Evolutionary conservation across 108 stramenopile species (phyloP).

Genomic region (Skeletonema tropicum): DNA sequence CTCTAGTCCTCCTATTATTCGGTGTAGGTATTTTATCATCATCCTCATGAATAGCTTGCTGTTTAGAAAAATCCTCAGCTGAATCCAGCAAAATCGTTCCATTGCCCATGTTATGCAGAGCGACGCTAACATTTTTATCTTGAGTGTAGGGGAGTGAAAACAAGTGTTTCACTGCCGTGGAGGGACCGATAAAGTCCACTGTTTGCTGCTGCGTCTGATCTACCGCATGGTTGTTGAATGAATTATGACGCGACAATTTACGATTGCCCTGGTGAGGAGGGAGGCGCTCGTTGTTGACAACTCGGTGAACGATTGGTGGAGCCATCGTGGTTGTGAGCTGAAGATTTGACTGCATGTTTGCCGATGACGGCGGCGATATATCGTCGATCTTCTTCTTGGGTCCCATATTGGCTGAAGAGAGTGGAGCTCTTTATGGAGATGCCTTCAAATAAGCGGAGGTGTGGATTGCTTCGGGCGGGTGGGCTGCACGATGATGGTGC

Average conservation of each 20-base stretch:
- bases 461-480: no score
- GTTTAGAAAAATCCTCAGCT: constrained; percentile 16
- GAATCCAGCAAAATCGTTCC: constrained; percentile 78
- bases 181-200: constrained; percentile 79
- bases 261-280: not conserved
- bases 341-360: constrained; percentile 3
- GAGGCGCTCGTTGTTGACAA: not conserved
- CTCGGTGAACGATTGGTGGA: not conserved
- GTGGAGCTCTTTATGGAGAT: no score
- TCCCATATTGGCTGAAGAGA: not conserved
- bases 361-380: not conserved
- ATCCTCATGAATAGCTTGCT: not conserved
- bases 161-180: constrained; percentile 65
- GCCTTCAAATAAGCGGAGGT: no score
- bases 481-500: no score
- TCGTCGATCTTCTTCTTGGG: constrained; percentile 2
- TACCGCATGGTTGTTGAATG: not conserved
- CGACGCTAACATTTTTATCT: constrained; percentile 60
- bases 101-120: constrained; percentile 74
- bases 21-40: not conserved
- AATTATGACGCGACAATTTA: not conserved
- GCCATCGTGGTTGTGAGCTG: not conserved
- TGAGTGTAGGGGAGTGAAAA: constrained; percentile 73
- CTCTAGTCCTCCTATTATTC: not conserved
- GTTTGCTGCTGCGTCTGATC: not conserved